Base-by-base conservation (phyloP, 768 basidiomycete genomes). In the Coprinopsis sp. region DNA sequence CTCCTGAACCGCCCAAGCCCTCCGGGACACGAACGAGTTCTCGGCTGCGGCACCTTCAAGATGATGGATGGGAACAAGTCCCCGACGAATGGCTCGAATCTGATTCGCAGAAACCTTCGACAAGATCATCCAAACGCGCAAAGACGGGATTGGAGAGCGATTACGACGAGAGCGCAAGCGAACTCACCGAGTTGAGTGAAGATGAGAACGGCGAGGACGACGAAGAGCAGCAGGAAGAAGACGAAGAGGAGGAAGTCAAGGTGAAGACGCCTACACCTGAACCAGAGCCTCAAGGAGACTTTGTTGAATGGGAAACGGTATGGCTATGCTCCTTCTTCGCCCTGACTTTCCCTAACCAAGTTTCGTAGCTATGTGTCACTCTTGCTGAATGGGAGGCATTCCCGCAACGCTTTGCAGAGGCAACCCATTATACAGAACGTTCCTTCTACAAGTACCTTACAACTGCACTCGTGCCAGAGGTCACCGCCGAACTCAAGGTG, bases 301-400 rank as follows among this genome's bases (percentile, higher is more conserved):
- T 88, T 55, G 62, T 90, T 31, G 92, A 95, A 64, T 97, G 94
- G 93, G 90, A 95, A 70, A 87, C 87, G 56, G 93, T 91, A 49
- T 57, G 81, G 70, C 34, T 24, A 27, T 42, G 2, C 24, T 31
- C 41, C 44, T 18, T 25, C 33, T 18, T 18, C 10, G n/a, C 18
- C 22, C 5, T 14, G 33, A 41, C 1, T 19, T 45, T 33, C 3
- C 40, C 4, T 12, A n/a, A 36, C 37, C 42, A 42, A 30, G 49
- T 25, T 10, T 29, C 37, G 18, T 51, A 94, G 91, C 80, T 94
- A 52, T 92, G 90, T 57, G 79, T 84, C 5, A 87, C 86, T 13
- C 72, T 91, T 2, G 69, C 76, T 11, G 91, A 97, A 53, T 97
- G 92, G 92, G 84, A 91, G 53, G 74, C 76, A 39, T 77, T 92